These are phyloP conservation scores for Lantana camara DNA, from an alignment of 257 asterid genomes.

Conservation along the genomic window DNA sequence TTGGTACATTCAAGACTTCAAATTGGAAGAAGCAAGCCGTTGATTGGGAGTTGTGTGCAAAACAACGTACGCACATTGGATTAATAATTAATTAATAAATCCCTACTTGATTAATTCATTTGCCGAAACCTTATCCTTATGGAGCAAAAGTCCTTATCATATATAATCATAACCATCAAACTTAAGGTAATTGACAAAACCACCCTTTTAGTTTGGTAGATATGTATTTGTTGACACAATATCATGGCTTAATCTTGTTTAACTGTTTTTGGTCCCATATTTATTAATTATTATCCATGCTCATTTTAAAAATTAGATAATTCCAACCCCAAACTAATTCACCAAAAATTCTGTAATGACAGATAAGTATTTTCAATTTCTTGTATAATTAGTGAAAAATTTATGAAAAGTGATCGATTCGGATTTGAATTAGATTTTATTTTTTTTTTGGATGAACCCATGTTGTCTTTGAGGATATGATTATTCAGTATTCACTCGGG, in stretches of 20 bases:
- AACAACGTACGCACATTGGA: slow-evolving; percentile 32
- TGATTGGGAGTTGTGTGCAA: background rate
- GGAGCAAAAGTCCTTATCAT: background rate
- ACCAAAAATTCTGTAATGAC: too few relatives aligned
- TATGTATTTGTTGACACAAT: background rate
- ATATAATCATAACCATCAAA: background rate
- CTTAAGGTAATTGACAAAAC: background rate
- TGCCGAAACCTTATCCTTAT: slow-evolving; percentile 21
- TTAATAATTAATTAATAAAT: background rate
- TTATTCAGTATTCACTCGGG: too few relatives aligned
- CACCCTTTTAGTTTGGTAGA: background rate
- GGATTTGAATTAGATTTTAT: too few relatives aligned
- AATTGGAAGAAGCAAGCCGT: background rate
- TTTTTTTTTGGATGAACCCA: too few relatives aligned
- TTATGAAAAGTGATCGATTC: too few relatives aligned
- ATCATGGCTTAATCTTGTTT: background rate
- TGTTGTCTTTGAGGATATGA: too few relatives aligned
- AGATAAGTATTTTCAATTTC: too few relatives aligned
- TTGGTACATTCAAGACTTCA: too few relatives aligned
- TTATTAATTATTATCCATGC: too few relatives aligned
- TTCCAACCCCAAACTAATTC: too few relatives aligned
- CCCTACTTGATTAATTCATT: background rate
- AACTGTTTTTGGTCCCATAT: background rate
- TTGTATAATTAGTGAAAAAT: too few relatives aligned
- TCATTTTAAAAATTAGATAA: too few relatives aligned